Evolutionary conservation across 106 monocot genomes (phyloP), one percentile per base, ranked within the genome.

Genomic region (Platanthera zijinensis): DNA sequence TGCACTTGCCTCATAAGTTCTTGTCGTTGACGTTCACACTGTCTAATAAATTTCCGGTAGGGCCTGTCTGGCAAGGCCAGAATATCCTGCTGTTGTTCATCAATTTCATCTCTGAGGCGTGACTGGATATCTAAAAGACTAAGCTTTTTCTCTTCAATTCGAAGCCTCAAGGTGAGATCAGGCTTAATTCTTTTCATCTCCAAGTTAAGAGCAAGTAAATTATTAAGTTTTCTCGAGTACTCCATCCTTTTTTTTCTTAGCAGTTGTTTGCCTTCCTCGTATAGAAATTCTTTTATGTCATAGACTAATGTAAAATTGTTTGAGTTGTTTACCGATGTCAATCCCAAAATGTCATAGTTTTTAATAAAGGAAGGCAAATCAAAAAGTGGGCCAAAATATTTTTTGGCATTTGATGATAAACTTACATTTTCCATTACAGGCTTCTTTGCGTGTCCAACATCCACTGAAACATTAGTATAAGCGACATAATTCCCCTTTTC

Each of bases 61-160:
- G 88, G 85, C 71, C 91, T 87, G 67, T 94, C 97, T 48, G 94
- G 64, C 94, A 97, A 89, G 78, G 86, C 82, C 94, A 97, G 94
- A 76, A 94, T 97, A 82, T 97, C 97, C 71, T 97, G 93, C 69
- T 94, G 91, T 47, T 97, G 82, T 57, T 87, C 89, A 71, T 92
- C 94, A 77, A 97, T 85, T 52, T 89, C 97, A 80, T 89, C 87
- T 76, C 94, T 87, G 54, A 97, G 74, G 80, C 91, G 91, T 79
- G 91, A 79, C 80, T 97, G 97, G 71, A 84, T 59, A 79, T 94
- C 89, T 64, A 89, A 74, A 72, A 97, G 94, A 19, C 84, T 84
- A 72, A 94, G 87, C 75, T 94, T 97, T 80, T 85, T 97, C 80
- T 97, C 91, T 79, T 97, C 94, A 76, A 97, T 97, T 80, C 94